Conservation (phyloP, 345 rosid genomes). For the Salix viminalis region DNA sequence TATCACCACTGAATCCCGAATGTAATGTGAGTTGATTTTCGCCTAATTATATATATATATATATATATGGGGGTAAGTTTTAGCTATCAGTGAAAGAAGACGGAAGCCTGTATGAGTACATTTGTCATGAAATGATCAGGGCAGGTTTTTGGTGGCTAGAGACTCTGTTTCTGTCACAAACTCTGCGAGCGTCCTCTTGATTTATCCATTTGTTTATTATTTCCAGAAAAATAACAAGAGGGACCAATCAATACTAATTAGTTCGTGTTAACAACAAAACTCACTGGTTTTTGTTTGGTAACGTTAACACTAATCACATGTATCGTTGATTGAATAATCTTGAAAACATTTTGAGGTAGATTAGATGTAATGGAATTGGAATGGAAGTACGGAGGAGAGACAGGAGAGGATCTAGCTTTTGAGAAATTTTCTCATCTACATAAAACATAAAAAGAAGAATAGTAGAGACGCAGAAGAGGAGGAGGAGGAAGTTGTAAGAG, state of each 20-base stretch:
- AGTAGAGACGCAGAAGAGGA: too few species aligned
- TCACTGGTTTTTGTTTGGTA: background rate
- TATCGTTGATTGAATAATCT: background rate
- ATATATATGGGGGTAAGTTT: too few species aligned
- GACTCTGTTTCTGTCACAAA: background rate
- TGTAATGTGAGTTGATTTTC: too few species aligned
- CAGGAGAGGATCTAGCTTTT: conserved; percentile 25
- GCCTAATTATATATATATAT: too few species aligned
- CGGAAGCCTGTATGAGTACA: conserved; percentile 29
- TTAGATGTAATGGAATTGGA: background rate
- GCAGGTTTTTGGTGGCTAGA: conserved; percentile 30
- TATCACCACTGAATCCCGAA: too few species aligned
- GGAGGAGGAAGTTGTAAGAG: background rate
- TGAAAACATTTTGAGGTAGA: background rate
- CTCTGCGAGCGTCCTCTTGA: background rate
- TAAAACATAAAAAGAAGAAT: too few species aligned
- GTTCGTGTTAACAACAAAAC: too few species aligned
- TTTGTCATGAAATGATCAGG: conserved; percentile 26
- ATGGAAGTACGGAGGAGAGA: too few species aligned
- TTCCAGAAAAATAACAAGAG: background rate
- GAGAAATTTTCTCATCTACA: conserved; percentile 10
- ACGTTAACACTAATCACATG: background rate
- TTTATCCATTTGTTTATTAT: background rate
- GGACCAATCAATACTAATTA: background rate
- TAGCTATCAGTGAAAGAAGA: conserved; percentile 14